Evolutionary conservation across 495 filamentous ascomycete genomes (phyloP).

Genomic region (Penicillium salamii): DNA sequence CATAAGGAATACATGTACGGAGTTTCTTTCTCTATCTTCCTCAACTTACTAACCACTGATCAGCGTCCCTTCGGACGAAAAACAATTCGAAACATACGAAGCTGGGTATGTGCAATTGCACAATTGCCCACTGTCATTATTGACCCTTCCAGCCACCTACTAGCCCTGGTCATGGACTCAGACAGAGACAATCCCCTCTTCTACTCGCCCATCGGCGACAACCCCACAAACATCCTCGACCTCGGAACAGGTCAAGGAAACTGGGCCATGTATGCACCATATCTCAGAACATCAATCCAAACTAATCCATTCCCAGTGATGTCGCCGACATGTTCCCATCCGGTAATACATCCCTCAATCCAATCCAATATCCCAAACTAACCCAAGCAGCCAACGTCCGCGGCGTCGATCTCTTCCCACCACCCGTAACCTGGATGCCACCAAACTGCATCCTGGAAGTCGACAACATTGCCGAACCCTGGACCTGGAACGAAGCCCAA

Average conservation of each 20-base stretch:
- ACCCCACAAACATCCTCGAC: constrained; percentile 20
- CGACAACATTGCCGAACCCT: constrained; percentile 27
- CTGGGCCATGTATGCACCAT: constrained; percentile 27
- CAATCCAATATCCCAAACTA: neutral
- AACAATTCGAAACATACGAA: constrained; percentile 25
- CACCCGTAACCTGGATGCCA: constrained; percentile 26
- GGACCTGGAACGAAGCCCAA: constrained; percentile 27
- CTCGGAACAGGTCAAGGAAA: constrained; percentile 25
- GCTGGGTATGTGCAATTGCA: constrained; percentile 7
- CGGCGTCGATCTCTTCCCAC: constrained; percentile 21
- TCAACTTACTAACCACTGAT: neutral
- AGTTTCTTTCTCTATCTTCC: no score
- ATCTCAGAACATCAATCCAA: neutral
- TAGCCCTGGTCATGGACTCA: constrained; percentile 15
- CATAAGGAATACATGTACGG: constrained; percentile 11
- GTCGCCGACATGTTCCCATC: constrained; percentile 22
- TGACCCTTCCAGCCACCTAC: constrained; percentile 12
- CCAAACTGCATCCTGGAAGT: constrained; percentile 32
- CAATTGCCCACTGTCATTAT: neutral
- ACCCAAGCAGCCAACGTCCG: constrained; percentile 18
- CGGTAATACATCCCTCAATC: constrained; percentile 1
- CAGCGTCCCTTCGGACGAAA: constrained; percentile 22
- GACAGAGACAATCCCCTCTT: constrained; percentile 15
- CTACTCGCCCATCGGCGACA: constrained; percentile 8
- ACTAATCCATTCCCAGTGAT: constrained; percentile 15